Conservation (phyloP, 148 eudicot species). For the Salicornia ramosissima region DNA sequence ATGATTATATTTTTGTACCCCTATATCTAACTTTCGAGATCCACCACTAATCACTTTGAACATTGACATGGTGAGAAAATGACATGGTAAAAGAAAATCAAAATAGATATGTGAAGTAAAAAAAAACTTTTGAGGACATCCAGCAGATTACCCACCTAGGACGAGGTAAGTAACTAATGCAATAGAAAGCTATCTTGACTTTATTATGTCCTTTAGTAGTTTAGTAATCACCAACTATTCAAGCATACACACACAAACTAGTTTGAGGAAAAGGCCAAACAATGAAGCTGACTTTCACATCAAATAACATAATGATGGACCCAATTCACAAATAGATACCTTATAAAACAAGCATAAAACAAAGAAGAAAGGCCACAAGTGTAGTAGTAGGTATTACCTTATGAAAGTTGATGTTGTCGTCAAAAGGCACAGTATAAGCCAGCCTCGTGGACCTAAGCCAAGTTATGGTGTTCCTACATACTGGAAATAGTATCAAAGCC, state of each 20-base stretch:
- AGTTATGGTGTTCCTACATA: slow-evolving; percentile 89
- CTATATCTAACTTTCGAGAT: no score
- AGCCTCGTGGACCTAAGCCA: slow-evolving; percentile 88
- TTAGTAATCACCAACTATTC: slow-evolving; percentile 7
- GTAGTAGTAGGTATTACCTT: slow-evolving; percentile 48
- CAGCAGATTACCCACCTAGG: not conserved
- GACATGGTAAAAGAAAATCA: no score
- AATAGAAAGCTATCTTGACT: not conserved
- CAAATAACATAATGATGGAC: slow-evolving; percentile 12
- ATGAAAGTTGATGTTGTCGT: slow-evolving; percentile 96
- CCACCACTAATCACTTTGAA: no score
- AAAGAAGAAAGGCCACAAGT: not conserved
- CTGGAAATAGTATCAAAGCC: slow-evolving; percentile 90
- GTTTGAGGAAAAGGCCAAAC: slow-evolving; percentile 4
- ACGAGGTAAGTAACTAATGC: not conserved
- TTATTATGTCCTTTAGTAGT: not conserved
- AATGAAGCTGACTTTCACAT: slow-evolving; percentile 18
- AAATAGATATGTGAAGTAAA: no score
- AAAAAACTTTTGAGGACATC: not conserved
- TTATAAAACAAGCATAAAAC: slow-evolving; percentile 12
- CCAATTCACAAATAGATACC: slow-evolving; percentile 2
- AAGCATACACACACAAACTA: not conserved
- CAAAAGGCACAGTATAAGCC: slow-evolving; percentile 68
- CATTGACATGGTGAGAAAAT: no score
- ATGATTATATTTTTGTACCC: no score